Evolutionary conservation across 805 yeast species (phyloP), one percentile per base, ranked within the genome.

Genomic region (Yarrowia sp.): DNA sequence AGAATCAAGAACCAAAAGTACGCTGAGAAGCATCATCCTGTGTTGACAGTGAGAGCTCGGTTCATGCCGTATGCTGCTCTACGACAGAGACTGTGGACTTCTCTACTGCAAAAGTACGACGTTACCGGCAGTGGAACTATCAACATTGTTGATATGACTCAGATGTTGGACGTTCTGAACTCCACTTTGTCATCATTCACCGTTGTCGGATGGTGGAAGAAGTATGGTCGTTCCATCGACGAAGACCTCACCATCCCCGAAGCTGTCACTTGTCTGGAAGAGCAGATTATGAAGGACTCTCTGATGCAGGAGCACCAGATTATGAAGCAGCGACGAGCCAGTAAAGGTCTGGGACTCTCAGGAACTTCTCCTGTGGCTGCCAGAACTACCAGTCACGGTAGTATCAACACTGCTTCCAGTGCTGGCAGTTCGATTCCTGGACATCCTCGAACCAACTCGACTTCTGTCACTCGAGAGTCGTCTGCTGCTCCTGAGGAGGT

Each of bases 31-130:
- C 81, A 81, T 62, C 70, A 74, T 7, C 91, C 96, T 0, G 78
- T 76, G 36, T 69, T 92, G 67, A 81, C 82, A 58, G 73, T 91
- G 14, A 78, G 86, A 31, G 85, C 87, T 2, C 81, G 87, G 65
- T 91, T 85, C 71, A 83, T 86, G 66, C 84, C 92, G 0, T 91
- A 91, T 73, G 79, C 79, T 0, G 80, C 78, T 3, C 77, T 92
- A 55, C 79, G 92, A 67, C 83, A 82, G 67, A 85, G 85, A 63
- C 83, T 92, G 68, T 91, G 96, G 93, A 75, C 78, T 45, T 79
- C 83, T 10, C 77, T 90, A 6, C 77, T 90, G 14, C 81, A 80
- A 39, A 83, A 84, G 67, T 86, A 81, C 69, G 84, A 76, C 57
- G 76, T 75, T 32, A 81, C 75, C 62, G 83, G 79, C 28, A 75